Conservation (phyloP, 305 asterid species). For the Lippia alba region DNA sequence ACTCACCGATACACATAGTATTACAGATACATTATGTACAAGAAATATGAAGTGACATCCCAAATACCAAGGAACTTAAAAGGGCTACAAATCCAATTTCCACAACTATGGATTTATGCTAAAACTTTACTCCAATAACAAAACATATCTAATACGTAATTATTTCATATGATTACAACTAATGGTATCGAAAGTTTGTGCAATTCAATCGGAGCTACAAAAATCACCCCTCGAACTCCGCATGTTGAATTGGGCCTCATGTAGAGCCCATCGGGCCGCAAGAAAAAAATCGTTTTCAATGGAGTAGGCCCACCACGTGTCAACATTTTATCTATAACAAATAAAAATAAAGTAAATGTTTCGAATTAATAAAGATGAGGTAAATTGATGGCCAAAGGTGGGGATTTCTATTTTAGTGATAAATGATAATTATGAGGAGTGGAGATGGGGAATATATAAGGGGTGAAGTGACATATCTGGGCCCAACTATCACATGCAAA, state of each 20-base stretch:
- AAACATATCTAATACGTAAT: no score
- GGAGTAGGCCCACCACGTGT: constrained; percentile 37
- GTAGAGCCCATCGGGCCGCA: constrained; percentile 27
- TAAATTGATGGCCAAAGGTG: constrained; percentile 7
- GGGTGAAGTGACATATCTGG: constrained; percentile 2
- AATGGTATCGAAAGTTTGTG: no score
- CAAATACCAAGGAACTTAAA: no score
- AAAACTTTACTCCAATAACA: no score
- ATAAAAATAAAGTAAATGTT: not conserved
- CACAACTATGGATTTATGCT: no score
- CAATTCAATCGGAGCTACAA: no score
- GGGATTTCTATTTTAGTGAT: not conserved
- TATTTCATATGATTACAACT: no score
- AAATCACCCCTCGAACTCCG: no score
- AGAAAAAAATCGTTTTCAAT: not conserved
- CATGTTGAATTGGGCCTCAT: constrained; percentile 26
- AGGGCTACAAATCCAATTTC: no score
- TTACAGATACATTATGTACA: no score
- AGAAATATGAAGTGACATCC: no score
- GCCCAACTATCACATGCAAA: constrained; percentile 45
- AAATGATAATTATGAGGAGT: not conserved
- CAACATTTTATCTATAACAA: not conserved
- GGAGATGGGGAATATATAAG: not conserved
- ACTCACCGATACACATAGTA: no score
- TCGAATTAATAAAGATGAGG: not conserved